Conservation (phyloP, 2,329 filamentous ascomycete genomes). For the Annulohypoxylon truncatum region DNA sequence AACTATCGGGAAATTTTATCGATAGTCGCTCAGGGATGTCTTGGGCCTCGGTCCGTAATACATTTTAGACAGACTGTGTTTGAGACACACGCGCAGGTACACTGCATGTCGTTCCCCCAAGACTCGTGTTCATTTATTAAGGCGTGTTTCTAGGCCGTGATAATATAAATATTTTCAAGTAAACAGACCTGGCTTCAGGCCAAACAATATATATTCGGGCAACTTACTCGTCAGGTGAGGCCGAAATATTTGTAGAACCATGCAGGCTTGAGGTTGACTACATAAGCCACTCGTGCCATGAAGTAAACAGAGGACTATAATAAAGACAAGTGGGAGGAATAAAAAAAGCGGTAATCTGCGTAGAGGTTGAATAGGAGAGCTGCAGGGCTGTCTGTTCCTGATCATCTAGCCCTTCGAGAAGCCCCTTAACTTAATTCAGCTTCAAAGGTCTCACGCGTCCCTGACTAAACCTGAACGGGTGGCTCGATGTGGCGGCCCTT, state of each 20-base stretch:
- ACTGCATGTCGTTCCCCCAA: not conserved
- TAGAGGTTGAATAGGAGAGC: not conserved
- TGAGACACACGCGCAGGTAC: conserved; percentile 19
- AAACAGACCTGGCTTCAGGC: not conserved
- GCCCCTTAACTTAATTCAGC: conserved; percentile 15
- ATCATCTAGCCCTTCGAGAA: not conserved
- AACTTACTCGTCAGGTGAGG: not conserved
- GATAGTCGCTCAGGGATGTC: conserved; percentile 24
- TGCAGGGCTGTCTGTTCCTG: not conserved
- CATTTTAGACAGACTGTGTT: conserved; percentile 3
- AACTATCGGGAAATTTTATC: conserved; percentile 19
- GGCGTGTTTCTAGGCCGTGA: not conserved
- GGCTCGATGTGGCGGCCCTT: conserved; percentile 26
- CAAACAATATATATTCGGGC: not conserved
- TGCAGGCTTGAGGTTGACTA: not conserved
- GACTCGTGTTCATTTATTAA: conserved; percentile 13
- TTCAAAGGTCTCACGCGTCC: not conserved
- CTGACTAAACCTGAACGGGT: not conserved
- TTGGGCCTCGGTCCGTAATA: conserved; percentile 21
- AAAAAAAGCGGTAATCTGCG: conserved; percentile 1
- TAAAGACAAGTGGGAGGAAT: not conserved
- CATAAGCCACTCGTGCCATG: not conserved
- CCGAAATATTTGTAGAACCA: not conserved
- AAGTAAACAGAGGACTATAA: not conserved
- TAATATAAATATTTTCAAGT: not conserved